Evolutionary conservation across 495 filamentous ascomycete genomes (phyloP), one percentile per base, ranked within the genome.

Genomic region (Sphaerosporella brunnea): DNA sequence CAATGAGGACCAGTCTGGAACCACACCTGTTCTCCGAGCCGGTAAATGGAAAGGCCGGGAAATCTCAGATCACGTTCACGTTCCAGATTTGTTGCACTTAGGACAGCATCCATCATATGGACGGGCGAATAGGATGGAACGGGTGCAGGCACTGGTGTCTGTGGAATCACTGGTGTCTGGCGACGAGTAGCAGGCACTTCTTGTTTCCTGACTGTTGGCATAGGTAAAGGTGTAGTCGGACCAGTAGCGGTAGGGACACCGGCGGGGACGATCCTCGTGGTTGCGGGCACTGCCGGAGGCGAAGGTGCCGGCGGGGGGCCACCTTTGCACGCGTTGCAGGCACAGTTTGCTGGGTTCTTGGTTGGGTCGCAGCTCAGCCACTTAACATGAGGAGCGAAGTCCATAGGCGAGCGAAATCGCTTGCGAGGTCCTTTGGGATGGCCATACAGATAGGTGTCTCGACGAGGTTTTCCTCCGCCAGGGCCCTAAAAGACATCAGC

Each of bases 381-480:
- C 15, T 76, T 55, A 3, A 79, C 63, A 59, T 79, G 75, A 7
- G 68, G 70, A 36, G 74, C 73, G 62, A 79, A 79, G 35, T 79
- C 74, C 3, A 58, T 62, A 3, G 75, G 72, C 45, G 69, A 76
- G 44, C 74, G 57, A 52, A 68, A 79, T 3, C 72, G 66, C 58
- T 78, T 77, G 48, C 66, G 72, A 13, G 68, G 66, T 2, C 73
- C 75, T 23, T 64, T 54, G 1, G 74, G 75, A 51, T 79, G 69
- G 23, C 75, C 75, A 50, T 78, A 79, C 2, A 79, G 64, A 58
- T 76, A 79, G 15, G 67, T 70, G 55, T 79, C 76, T 53, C 70
- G 65, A 23, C 67, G 60, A 38, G 69, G 64, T 48, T 69, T 68
- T 25, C 56, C 57, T 13, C 30, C 5, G 3, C 20, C 36, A 11